Conservation (phyloP, 305 asterid genomes). For the Ajuga reptans region DNA sequence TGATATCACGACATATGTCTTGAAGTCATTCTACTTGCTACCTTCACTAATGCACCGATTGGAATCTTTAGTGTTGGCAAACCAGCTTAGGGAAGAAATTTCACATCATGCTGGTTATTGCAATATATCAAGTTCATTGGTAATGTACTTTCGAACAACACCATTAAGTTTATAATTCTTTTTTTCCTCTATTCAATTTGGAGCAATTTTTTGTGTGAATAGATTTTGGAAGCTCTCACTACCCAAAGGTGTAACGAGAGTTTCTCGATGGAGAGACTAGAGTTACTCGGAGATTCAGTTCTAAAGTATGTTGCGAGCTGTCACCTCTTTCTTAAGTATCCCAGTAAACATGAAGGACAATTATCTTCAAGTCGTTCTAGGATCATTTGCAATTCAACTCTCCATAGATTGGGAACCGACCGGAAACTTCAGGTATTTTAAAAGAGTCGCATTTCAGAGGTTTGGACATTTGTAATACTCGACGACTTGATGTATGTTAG, state of each 20-base stretch:
- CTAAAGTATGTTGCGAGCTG: slow-evolving; percentile 72
- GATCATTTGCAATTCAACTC: slow-evolving; percentile 56
- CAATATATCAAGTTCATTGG: slow-evolving; percentile 66
- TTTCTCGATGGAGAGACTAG: slow-evolving; percentile 94
- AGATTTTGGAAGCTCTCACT: slow-evolving; percentile 92
- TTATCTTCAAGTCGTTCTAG: slow-evolving; percentile 43
- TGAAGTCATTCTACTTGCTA: slow-evolving; percentile 77
- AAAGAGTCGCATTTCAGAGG: too few species aligned
- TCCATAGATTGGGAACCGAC: slow-evolving; percentile 61
- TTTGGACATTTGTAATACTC: neutral
- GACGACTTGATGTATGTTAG: neutral
- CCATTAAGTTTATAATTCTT: neutral
- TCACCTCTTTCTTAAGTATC: slow-evolving; percentile 69
- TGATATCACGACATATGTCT: slow-evolving; percentile 48
- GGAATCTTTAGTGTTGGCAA: slow-evolving; percentile 84
- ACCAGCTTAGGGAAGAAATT: slow-evolving; percentile 76
- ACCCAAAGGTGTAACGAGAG: slow-evolving; percentile 71
- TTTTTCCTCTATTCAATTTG: slow-evolving; percentile 7
- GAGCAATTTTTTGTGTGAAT: slow-evolving; percentile 15
- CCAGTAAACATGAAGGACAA: slow-evolving; percentile 63
- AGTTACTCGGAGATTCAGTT: slow-evolving; percentile 93
- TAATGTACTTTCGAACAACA: slow-evolving; percentile 26
- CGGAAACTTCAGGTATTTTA: slow-evolving; percentile 86
- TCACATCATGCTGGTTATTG: slow-evolving; percentile 35
- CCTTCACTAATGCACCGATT: slow-evolving; percentile 90